Conservation (phyloP, 352 stramenopile species). For the Globisporangium carolinianum region DNA sequence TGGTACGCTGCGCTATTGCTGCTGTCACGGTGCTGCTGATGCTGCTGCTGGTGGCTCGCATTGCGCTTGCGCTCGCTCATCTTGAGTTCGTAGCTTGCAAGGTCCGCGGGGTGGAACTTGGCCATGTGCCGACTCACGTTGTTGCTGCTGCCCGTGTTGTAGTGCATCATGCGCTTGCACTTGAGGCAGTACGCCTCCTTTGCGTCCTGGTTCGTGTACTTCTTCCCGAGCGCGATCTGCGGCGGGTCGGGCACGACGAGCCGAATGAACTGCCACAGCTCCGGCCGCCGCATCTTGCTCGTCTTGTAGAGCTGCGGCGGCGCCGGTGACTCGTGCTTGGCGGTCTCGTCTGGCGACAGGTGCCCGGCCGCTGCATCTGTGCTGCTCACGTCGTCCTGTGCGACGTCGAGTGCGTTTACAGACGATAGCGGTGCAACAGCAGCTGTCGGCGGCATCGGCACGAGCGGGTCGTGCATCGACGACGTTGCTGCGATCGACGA, state of each 20-base stretch:
- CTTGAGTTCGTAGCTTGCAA: constrained; percentile 34
- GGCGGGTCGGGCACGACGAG: constrained; percentile 41
- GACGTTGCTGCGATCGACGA: background rate
- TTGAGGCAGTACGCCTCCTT: constrained; percentile 49
- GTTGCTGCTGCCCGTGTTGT: constrained; percentile 49
- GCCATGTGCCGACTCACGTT: constrained; percentile 51
- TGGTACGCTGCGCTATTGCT: constrained; percentile 3
- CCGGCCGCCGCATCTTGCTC: constrained; percentile 48
- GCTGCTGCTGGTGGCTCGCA: background rate
- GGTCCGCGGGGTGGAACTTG: constrained; percentile 36
- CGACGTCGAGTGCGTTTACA: background rate
- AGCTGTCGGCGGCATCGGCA: background rate
- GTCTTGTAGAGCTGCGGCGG: constrained; percentile 43
- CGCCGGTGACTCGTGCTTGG: constrained; percentile 10
- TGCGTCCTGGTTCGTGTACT: constrained; percentile 48
- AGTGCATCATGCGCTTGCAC: constrained; percentile 50
- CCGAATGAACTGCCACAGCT: constrained; percentile 51
- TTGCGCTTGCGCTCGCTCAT: constrained; percentile 12
- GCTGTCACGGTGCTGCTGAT: background rate
- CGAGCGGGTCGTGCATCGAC: background rate
- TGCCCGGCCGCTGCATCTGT: background rate
- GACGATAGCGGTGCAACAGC: no score
- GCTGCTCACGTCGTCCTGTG: background rate
- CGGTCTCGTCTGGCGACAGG: background rate
- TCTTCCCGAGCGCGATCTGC: constrained; percentile 25